Evolutionary conservation across 73 alveolate species (phyloP).

Genomic region (Blepharisma japonicum): DNA sequence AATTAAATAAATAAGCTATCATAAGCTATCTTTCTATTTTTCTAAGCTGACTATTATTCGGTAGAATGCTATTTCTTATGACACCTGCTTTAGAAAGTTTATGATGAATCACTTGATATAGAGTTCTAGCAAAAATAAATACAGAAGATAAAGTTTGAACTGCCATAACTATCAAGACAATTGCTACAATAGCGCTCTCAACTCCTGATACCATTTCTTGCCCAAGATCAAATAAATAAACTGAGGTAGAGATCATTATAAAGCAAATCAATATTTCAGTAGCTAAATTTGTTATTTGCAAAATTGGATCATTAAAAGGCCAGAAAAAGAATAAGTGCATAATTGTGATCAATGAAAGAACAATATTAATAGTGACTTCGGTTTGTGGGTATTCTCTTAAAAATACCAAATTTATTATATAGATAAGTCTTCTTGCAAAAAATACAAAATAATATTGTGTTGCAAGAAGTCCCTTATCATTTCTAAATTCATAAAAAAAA

Average conservation of each 20-base stretch:
- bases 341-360: background rate
- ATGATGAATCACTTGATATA: background rate
- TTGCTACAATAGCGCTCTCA: background rate
- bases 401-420: background rate
- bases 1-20: no score
- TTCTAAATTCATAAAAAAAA: slow-evolving; percentile 16
- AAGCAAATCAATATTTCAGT: background rate
- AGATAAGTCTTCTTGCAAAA: slow-evolving; percentile 8
- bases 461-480: slow-evolving; percentile 7
- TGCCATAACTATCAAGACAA: background rate
- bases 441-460: background rate
- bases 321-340: background rate
- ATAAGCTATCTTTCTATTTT: no score
- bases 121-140: background rate
- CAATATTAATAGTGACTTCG: background rate
- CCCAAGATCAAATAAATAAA: background rate
- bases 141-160: background rate
- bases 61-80: no score
- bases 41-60: no score
- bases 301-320: background rate
- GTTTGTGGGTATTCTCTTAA: background rate
- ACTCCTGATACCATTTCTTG: background rate
- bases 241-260: background rate
- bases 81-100: no score
- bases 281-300: background rate